Conservation (phyloP, 495 filamentous ascomycete genomes). For the Copromyces sp. region DNA sequence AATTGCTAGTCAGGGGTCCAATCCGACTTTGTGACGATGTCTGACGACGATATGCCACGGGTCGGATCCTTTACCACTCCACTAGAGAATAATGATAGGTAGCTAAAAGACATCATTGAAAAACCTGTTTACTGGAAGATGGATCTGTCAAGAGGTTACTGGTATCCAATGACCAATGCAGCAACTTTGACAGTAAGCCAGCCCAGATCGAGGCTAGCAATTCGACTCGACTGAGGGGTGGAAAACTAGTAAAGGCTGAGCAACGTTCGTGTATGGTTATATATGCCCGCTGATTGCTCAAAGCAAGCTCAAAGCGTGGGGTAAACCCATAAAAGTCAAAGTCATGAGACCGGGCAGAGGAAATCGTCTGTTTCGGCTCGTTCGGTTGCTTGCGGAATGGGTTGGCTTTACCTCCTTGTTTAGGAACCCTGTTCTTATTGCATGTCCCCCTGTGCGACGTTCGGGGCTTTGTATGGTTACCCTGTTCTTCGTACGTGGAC, state of each 20-base stretch:
- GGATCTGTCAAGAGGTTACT: neutral
- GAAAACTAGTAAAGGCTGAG: neutral
- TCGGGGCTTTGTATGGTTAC: neutral
- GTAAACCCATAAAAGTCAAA: neutral
- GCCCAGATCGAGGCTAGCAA: neutral
- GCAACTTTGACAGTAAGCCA: neutral
- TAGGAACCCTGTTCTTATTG: neutral
- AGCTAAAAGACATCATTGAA: neutral
- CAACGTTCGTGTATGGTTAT: neutral
- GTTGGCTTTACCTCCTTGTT: neutral
- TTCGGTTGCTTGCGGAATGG: neutral
- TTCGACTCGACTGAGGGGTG: neutral
- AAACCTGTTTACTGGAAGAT: neutral
- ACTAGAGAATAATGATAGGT: neutral
- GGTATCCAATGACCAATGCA: neutral
- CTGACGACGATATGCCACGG: neutral
- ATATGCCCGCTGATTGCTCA: neutral
- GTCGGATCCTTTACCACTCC: neutral
- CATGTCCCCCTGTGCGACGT: neutral
- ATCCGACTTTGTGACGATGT: neutral
- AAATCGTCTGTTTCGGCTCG: neutral
- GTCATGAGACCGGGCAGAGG: neutral
- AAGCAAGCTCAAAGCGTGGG: neutral
- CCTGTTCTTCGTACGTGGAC: neutral
- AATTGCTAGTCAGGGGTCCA: neutral